A percentile compares a stretch with the other conserved stretches of the same genome.
These are phyloP conservation scores for Sarcomyxa edulis DNA, from an alignment of 768 basidiomycete species.

Conservation along the genomic window DNA sequence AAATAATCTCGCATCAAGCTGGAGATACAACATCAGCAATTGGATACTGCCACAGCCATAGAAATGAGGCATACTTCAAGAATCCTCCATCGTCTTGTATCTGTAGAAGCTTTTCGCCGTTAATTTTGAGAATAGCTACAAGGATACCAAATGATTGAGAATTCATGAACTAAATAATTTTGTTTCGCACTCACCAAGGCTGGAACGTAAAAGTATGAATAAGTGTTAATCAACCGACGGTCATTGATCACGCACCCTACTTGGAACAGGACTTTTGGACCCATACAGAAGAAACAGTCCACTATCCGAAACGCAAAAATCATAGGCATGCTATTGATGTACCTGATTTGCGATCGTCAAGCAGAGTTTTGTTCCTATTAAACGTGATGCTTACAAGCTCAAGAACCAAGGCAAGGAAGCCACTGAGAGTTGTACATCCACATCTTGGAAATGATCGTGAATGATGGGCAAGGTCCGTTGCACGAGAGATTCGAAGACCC, in stretches of 20 bases:
- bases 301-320: constrained; percentile 97
- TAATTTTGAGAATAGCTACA: constrained; percentile 93
- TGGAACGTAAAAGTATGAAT: constrained; percentile 18
- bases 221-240: not conserved
- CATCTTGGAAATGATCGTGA: constrained; percentile 83
- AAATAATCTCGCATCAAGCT: constrained; percentile 97
- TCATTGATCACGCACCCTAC: constrained; percentile 65
- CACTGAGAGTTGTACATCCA: constrained; percentile 95
- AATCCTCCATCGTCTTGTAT: constrained; percentile 97
- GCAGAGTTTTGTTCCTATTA: not conserved
- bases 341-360: constrained; percentile 34
- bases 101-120: constrained; percentile 86
- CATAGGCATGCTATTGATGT: constrained; percentile 93
- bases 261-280: constrained; percentile 97
- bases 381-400: constrained; percentile 65
- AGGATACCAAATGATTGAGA: constrained; percentile 12
- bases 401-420: constrained; percentile 98
- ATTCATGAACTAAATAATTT: not conserved
- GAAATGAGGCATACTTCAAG: constrained; percentile 60
- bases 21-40: constrained; percentile 2
- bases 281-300: constrained; percentile 99
- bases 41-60: not conserved
- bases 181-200: constrained; percentile 45
- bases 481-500: constrained; percentile 94
- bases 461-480: constrained; percentile 87